Percentiles rank a stretch among this genome's conserved stretches.
Evolutionary conservation across 495 filamentous ascomycete species (phyloP).

Genomic region (Xylaria longipes): DNA sequence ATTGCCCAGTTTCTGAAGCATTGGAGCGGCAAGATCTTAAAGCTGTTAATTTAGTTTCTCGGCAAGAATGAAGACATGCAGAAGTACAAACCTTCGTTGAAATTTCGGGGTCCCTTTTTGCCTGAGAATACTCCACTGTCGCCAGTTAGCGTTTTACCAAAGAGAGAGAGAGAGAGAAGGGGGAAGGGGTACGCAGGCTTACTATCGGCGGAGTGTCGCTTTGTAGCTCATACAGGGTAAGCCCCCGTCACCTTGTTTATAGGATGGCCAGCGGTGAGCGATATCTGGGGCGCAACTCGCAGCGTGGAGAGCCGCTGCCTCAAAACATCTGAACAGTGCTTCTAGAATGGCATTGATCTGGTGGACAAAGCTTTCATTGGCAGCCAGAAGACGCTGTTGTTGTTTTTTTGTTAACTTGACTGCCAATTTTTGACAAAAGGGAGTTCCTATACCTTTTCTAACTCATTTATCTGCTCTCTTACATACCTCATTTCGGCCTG

Average conservation of each 20-base stretch:
- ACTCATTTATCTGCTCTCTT: conserved; percentile 41
- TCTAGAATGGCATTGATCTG: conserved; percentile 48
- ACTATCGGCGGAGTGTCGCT: conserved; percentile 58
- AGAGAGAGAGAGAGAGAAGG: no score
- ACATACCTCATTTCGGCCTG: conserved; percentile 47
- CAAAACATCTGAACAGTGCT: conserved; percentile 52
- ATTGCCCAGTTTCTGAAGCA: conserved; percentile 54
- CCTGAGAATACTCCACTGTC: conserved; percentile 41
- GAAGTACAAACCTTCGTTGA: conserved; percentile 53
- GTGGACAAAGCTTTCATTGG: conserved; percentile 40
- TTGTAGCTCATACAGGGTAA: conserved; percentile 61
- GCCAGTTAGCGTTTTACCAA: conserved; percentile 29
- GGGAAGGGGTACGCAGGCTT: conserved; percentile 38
- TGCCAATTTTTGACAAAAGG: conserved; percentile 23
- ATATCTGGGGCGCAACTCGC: conserved; percentile 40
- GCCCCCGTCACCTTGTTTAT: conserved; percentile 53
- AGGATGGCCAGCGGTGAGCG: conserved; percentile 53
- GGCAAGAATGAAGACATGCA: not conserved
- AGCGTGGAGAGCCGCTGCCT: conserved; percentile 37
- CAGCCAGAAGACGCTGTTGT: conserved; percentile 34
- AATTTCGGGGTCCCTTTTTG: conserved; percentile 41
- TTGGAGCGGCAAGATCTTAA: conserved; percentile 50
- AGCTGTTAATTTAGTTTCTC: conserved; percentile 24
- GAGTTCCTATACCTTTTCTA: conserved; percentile 49
- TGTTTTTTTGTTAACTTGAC: not conserved